Percentiles rank a stretch among this genome's conserved stretches.
These are phyloP conservation scores for Ilyonectria sp. DNA, from an alignment of 2,329 filamentous ascomycete genomes.

Conservation along the genomic window DNA sequence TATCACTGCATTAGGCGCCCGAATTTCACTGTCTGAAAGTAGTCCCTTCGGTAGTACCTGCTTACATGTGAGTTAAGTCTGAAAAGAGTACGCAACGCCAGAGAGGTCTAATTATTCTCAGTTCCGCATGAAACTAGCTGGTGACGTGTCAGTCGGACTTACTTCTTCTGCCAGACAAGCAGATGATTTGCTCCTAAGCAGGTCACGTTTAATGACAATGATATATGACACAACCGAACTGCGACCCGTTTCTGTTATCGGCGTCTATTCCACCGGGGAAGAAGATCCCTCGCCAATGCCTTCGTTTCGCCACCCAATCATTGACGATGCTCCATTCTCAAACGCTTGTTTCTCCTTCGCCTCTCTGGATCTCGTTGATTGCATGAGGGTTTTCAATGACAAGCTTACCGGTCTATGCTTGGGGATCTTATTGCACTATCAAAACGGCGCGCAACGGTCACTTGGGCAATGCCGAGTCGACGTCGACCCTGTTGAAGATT, in stretches of 20 bases:
- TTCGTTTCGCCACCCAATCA: constrained; percentile 19
- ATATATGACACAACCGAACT: constrained; percentile 27
- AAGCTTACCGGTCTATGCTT: constrained; percentile 19
- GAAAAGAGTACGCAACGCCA: neutral
- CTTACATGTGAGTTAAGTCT: constrained; percentile 27
- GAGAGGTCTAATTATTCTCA: constrained; percentile 14
- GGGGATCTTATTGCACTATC: constrained; percentile 35
- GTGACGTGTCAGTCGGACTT: constrained; percentile 26
- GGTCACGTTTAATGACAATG: constrained; percentile 12
- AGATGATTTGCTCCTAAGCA: constrained; percentile 23
- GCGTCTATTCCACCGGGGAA: constrained; percentile 20
- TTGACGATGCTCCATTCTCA: constrained; percentile 7
- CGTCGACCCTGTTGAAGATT: constrained; percentile 26
- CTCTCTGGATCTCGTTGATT: constrained; percentile 18
- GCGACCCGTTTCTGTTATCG: constrained; percentile 22
- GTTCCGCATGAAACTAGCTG: constrained; percentile 35
- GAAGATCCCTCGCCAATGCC: constrained; percentile 13
- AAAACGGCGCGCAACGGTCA: constrained; percentile 33
- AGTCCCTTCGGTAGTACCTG: constrained; percentile 8
- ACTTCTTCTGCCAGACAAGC: constrained; percentile 7
- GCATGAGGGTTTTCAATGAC: constrained; percentile 28
- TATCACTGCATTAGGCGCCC: constrained; percentile 25
- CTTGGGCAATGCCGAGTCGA: constrained; percentile 37
- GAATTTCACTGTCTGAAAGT: neutral
- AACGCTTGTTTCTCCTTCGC: constrained; percentile 30